These are phyloP conservation scores for Mortierella polycephala DNA, from an alignment of 371 early-diverging fungal species.

Conservation along the genomic window DNA sequence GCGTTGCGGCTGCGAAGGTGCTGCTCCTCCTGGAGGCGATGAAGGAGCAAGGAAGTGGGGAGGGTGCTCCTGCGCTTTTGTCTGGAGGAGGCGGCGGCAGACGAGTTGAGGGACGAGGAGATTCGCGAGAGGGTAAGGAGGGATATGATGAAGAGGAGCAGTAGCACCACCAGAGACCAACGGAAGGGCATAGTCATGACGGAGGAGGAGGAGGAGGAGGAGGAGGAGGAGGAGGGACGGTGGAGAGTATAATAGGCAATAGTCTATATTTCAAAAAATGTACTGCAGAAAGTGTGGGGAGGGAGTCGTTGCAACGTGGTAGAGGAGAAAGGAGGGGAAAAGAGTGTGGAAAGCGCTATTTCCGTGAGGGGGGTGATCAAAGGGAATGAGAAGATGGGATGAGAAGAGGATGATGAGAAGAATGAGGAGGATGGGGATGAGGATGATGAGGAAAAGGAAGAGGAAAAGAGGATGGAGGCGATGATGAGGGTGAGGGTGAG, in stretches of 20 bases:
- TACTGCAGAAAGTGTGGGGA: neutral
- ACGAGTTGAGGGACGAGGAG: neutral
- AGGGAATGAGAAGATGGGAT: neutral
- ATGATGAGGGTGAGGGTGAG: neutral
- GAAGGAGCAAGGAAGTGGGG: constrained; percentile 4
- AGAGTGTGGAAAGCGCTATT: neutral
- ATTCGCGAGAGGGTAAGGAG: constrained; percentile 41
- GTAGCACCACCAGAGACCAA: constrained; percentile 31
- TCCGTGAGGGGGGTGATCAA: neutral
- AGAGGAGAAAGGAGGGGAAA: neutral
- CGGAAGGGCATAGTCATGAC: constrained; percentile 34
- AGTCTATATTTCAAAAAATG: too few species aligned
- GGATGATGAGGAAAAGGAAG: neutral
- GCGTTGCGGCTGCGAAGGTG: constrained; percentile 34
- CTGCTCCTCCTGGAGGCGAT: constrained; percentile 47
- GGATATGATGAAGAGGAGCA: constrained; percentile 35
- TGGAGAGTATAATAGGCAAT: neutral
- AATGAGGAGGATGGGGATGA: neutral
- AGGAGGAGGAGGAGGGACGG: neutral
- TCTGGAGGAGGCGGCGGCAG: neutral
- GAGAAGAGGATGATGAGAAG: neutral
- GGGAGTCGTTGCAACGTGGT: neutral
- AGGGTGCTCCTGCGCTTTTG: neutral
- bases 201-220: constrained; percentile 7
- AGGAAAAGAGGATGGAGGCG: neutral